Percentiles rank a stretch among this genome's conserved stretches.
Conservation (phyloP, 768 basidiomycete genomes). For the Russula sp. region DNA sequence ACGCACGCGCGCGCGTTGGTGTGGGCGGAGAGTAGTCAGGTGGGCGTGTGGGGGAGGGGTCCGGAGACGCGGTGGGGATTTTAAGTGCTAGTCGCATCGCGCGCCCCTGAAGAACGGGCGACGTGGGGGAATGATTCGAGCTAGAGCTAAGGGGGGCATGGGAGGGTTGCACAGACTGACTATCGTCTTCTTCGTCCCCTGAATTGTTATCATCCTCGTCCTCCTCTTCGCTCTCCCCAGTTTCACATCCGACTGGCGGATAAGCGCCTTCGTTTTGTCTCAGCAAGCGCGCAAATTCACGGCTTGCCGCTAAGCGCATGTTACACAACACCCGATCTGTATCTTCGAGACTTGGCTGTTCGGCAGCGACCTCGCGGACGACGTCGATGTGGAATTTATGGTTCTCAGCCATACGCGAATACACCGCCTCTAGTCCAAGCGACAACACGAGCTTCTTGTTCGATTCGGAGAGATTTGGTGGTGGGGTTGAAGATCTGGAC, state of each 20-base stretch:
- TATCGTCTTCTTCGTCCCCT: constrained; percentile 10
- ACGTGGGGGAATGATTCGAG: neutral
- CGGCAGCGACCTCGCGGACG: constrained; percentile 41
- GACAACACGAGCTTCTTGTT: constrained; percentile 30
- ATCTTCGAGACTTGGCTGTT: constrained; percentile 38
- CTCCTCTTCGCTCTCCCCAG: constrained; percentile 23
- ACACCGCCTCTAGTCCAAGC: constrained; percentile 37
- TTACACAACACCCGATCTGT: constrained; percentile 41
- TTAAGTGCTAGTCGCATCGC: constrained; percentile 7
- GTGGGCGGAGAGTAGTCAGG: constrained; percentile 32
- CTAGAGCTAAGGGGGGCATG: neutral
- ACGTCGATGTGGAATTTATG: constrained; percentile 45
- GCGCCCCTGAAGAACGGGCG: neutral
- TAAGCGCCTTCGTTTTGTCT: neutral
- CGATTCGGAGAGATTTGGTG: constrained; percentile 28
- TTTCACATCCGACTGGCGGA: constrained; percentile 4
- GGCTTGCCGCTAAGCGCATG: constrained; percentile 43
- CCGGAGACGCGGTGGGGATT: constrained; percentile 19
- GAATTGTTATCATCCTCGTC: constrained; percentile 19
- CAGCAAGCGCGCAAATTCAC: constrained; percentile 21
- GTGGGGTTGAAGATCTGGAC: constrained; percentile 8
- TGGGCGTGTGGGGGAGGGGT: constrained; percentile 3
- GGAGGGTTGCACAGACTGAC: neutral
- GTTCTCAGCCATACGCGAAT: constrained; percentile 45
- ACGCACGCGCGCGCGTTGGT: constrained; percentile 32